Conservation (phyloP, 257 asterid genomes). For the Linderniella brevidens region DNA sequence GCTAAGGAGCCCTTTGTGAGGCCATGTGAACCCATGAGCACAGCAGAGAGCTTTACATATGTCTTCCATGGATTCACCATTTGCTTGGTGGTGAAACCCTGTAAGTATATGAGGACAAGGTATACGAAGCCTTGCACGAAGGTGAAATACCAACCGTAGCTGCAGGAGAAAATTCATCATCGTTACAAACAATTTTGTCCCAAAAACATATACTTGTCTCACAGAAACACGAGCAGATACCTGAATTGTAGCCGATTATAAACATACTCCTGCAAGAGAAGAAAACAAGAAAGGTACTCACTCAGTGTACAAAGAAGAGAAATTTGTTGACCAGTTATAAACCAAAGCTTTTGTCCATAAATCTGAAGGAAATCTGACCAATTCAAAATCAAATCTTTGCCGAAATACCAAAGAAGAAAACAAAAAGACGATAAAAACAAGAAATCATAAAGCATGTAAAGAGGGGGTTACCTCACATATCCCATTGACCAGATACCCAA, state of each 20-base stretch:
- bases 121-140: constrained; percentile 88
- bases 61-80: constrained; percentile 95
- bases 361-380: background rate
- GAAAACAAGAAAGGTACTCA: background rate
- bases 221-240: constrained; percentile 13
- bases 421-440: constrained; percentile 1
- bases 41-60: constrained; percentile 76
- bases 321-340: background rate
- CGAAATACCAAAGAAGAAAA: constrained; percentile 1
- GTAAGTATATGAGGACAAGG: constrained; percentile 47
- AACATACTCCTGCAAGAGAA: constrained; percentile 56
- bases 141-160: constrained; percentile 95
- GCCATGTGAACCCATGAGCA: constrained; percentile 95
- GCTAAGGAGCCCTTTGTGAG: constrained; percentile 87
- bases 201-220: background rate
- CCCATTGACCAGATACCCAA: constrained; percentile 89
- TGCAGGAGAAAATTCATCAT: constrained; percentile 19
- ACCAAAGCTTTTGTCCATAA: background rate
- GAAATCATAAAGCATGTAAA: background rate
- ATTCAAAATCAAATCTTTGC: background rate
- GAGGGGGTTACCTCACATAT: constrained; percentile 55
- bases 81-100: constrained; percentile 85
- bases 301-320: background rate
- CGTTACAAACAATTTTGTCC: background rate
- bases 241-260: constrained; percentile 78